Conservation (phyloP, 1,284 basidiomycete genomes). For the Rhodotorula sp. region DNA sequence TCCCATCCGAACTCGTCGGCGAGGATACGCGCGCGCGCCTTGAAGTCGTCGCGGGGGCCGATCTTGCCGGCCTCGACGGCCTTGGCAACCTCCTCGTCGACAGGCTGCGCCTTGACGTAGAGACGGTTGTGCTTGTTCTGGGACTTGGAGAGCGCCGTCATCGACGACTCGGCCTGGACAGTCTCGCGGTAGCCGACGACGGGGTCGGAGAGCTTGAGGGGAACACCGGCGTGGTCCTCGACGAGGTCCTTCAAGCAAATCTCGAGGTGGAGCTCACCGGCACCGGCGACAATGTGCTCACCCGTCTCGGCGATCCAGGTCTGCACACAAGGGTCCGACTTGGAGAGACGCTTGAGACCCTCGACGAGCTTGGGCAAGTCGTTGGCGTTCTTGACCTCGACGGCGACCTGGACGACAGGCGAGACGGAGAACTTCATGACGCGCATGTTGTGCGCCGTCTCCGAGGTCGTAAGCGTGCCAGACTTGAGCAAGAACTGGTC, state of each 20-base stretch:
- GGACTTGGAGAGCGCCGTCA: conserved; percentile 96
- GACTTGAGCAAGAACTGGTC: conserved; percentile 99
- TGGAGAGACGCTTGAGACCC: conserved; percentile 99
- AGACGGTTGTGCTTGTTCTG: conserved; percentile 99
- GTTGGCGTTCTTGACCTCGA: conserved; percentile 99
- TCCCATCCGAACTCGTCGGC: conserved; percentile 99
- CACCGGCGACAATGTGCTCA: conserved; percentile 99
- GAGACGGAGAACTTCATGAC: conserved; percentile 99
- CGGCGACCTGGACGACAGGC: conserved; percentile 98
- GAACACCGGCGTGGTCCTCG: conserved; percentile 99
- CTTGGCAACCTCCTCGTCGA: conserved; percentile 89
- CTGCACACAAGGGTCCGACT: conserved; percentile 99
- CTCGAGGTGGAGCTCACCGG: conserved; percentile 98
- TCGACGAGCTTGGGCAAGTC: conserved; percentile 99
- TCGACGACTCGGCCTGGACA: conserved; percentile 91
- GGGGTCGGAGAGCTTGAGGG: conserved; percentile 97
- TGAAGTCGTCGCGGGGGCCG: conserved; percentile 94
- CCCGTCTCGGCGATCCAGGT: conserved; percentile 89
- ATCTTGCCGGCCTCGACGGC: conserved; percentile 89
- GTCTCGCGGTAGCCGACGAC: conserved; percentile 99
- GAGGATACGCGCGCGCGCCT: conserved; percentile 88
- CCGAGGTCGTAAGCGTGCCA: conserved; percentile 94
- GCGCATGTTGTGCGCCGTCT: conserved; percentile 99
- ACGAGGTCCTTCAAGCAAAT: conserved; percentile 99
- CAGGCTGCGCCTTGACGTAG: conserved; percentile 85